phyloP scores from a whole-genome alignment of 148 eudicot species.

The Vaccinium darrowii region DNA sequence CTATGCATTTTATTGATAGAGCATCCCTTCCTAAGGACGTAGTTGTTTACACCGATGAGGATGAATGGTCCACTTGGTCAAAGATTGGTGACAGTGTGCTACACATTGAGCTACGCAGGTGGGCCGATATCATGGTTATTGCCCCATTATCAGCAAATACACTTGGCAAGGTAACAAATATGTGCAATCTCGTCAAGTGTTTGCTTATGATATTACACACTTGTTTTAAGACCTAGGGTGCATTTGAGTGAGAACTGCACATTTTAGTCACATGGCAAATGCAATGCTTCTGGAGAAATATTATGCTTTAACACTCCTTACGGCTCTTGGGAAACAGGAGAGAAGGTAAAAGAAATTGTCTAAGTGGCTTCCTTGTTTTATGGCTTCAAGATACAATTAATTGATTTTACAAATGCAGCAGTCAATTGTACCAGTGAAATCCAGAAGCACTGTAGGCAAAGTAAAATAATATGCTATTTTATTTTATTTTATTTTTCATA shows the following conservation, averaged over 20 bases:
- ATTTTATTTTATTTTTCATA: neutral
- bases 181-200: neutral
- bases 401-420: no score
- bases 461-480: neutral
- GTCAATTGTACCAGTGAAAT: neutral
- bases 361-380: neutral
- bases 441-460: neutral
- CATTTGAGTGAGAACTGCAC: no score
- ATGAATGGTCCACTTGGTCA: slow-evolving; percentile 88
- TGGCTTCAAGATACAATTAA: no score
- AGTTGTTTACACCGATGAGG: slow-evolving; percentile 76
- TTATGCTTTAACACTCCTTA: neutral
- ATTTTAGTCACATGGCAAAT: neutral
- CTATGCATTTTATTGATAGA: slow-evolving; percentile 73
- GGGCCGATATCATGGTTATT: slow-evolving; percentile 98
- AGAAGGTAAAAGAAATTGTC: neutral
- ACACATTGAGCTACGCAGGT: slow-evolving; percentile 85
- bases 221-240: neutral
- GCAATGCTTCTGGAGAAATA: neutral
- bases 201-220: neutral
- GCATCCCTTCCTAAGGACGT: slow-evolving; percentile 69
- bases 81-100: slow-evolving; percentile 84
- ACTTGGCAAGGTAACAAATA: slow-evolving; percentile 68
- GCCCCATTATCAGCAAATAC: slow-evolving; percentile 96
- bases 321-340: neutral